Evolutionary conservation across 768 basidiomycete genomes (phyloP).

Genomic region (Trametes punicea): DNA sequence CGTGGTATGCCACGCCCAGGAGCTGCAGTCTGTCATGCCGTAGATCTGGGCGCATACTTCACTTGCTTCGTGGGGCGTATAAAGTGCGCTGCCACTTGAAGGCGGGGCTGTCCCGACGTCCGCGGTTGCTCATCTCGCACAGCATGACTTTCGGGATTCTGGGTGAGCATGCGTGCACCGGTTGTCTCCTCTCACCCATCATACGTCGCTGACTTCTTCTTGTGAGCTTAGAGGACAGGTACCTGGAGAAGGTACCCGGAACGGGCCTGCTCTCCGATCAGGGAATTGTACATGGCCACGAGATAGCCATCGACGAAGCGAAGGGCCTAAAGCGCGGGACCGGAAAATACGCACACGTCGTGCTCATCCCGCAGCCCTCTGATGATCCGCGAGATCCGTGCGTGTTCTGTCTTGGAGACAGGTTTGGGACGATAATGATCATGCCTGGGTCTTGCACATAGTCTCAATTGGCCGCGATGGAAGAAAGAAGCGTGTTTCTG

Average conservation of each 20-base stretch:
- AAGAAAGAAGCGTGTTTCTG: conserved; percentile 46
- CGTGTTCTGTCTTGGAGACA: conserved; percentile 9
- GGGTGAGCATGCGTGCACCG: conserved; percentile 31
- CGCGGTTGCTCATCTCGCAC: neutral
- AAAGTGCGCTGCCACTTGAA: neutral
- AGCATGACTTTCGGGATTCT: conserved; percentile 39
- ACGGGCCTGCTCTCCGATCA: conserved; percentile 41
- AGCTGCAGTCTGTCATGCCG: neutral
- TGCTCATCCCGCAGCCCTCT: conserved; percentile 43
- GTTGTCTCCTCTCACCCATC: too few relatives aligned
- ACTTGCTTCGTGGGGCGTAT: neutral
- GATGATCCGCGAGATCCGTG: conserved; percentile 43
- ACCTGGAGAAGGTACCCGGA: conserved; percentile 38
- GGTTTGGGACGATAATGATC: neutral
- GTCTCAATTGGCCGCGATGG: conserved; percentile 43
- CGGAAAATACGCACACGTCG: conserved; percentile 36
- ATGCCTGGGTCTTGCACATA: neutral
- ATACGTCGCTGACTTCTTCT: too few relatives aligned
- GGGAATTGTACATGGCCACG: conserved; percentile 35
- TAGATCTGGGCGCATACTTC: neutral
- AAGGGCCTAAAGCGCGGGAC: conserved; percentile 35
- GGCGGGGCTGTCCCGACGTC: neutral
- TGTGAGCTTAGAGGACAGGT: conserved; percentile 34
- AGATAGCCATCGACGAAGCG: conserved; percentile 35
- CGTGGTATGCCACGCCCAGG: neutral